Conservation (phyloP, 768 basidiomycete species). For the Termitomyces sp. region DNA sequence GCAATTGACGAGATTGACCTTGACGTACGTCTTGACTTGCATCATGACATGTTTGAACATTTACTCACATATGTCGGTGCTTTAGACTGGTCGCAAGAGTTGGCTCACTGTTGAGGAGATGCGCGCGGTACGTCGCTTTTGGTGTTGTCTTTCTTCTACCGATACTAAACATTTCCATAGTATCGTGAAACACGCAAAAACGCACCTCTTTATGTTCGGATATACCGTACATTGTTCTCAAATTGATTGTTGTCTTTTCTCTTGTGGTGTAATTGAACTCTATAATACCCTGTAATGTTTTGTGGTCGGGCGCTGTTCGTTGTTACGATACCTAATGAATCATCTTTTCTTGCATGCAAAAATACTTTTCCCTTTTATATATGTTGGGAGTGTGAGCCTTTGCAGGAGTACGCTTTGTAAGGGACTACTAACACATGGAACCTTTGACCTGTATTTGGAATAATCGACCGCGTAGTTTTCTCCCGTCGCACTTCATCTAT, state of each 20-base stretch:
- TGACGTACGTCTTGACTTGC: conserved; percentile 23
- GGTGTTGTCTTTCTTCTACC: background rate
- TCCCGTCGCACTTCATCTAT: background rate
- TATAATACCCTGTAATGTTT: conserved; percentile 4
- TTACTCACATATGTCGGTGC: background rate
- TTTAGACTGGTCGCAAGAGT: conserved; percentile 37
- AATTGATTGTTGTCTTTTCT: conserved; percentile 19
- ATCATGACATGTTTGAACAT: background rate
- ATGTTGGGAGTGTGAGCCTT: background rate
- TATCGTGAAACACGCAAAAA: conserved; percentile 32
- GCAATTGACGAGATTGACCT: conserved; percentile 35
- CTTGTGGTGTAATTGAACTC: background rate
- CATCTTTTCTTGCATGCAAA: background rate
- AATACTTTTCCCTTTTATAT: background rate
- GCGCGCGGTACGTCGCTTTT: conserved; percentile 26
- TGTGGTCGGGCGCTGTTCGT: background rate
- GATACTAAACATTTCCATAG: conserved; percentile 10
- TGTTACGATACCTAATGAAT: background rate
- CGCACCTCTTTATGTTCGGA: conserved; percentile 32
- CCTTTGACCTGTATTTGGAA: background rate
- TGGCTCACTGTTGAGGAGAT: conserved; percentile 43
- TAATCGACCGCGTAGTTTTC: background rate
- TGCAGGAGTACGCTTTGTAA: too few relatives aligned
- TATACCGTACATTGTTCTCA: conserved; percentile 36
- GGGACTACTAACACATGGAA: too few relatives aligned